Percentiles rank a stretch among this genome's conserved stretches.
Evolutionary conservation across 2,329 filamentous ascomycete genomes (phyloP).

Genomic region (Tricladium varicosporioides): DNA sequence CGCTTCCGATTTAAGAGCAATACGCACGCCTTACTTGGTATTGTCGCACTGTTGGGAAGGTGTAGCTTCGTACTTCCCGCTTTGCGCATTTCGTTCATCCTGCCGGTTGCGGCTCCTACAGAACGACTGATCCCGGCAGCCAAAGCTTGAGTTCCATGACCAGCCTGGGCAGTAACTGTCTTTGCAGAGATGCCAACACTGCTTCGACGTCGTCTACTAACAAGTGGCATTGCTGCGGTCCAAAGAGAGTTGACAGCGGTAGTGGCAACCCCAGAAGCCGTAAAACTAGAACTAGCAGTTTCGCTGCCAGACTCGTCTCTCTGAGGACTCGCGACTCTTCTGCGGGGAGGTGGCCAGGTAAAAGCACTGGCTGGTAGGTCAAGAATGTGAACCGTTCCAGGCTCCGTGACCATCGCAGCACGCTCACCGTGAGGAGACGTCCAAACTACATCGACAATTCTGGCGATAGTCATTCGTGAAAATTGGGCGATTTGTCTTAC

Average conservation of each 20-base stretch:
- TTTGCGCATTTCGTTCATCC: constrained; percentile 68
- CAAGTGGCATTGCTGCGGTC: constrained; percentile 33
- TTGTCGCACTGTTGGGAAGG: constrained; percentile 54
- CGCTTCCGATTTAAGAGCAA: constrained; percentile 63
- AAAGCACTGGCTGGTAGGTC: constrained; percentile 81
- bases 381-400: constrained; percentile 91
- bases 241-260: constrained; percentile 34
- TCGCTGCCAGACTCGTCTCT: constrained; percentile 32
- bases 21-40: constrained; percentile 58
- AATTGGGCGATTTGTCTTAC: constrained; percentile 88
- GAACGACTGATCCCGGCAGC: constrained; percentile 73
- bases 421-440: constrained; percentile 76
- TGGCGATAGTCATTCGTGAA: constrained; percentile 85
- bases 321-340: constrained; percentile 30
- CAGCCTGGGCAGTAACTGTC: constrained; percentile 47
- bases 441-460: constrained; percentile 90
- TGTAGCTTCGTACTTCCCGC: constrained; percentile 73
- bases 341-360: constrained; percentile 77
- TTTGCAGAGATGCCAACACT: constrained; percentile 32
- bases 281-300: constrained; percentile 45
- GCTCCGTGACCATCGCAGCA: constrained; percentile 85
- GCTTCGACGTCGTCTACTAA: constrained; percentile 32
- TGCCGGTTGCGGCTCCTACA: constrained; percentile 66
- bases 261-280: constrained; percentile 37
- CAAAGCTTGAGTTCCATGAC: constrained; percentile 70